phyloP scores from a whole-genome alignment of 192 early-diverging fungal species.

The Geranomyces michiganensis region DNA sequence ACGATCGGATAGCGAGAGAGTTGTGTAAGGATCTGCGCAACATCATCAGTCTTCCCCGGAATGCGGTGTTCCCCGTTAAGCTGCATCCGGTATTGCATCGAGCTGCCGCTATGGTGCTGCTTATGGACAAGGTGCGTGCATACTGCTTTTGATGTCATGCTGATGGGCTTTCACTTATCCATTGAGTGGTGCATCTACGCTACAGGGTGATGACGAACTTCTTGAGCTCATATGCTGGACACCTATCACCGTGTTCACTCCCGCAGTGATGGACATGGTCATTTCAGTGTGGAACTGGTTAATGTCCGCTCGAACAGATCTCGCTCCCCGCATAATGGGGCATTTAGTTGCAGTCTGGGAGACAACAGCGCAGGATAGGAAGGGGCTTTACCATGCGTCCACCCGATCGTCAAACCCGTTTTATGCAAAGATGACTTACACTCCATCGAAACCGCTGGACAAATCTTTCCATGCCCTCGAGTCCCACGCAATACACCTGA shows the following conservation, averaged over 20 bases:
- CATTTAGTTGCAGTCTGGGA: slow-evolving; percentile 86
- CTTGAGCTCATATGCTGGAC: slow-evolving; percentile 84
- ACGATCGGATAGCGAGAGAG: slow-evolving; percentile 18
- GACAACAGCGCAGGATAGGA: slow-evolving; percentile 72
- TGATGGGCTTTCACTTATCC: too few relatives aligned
- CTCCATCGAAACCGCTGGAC: slow-evolving; percentile 72
- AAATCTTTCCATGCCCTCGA: slow-evolving; percentile 18
- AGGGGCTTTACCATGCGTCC: slow-evolving; percentile 69
- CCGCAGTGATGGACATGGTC: slow-evolving; percentile 79
- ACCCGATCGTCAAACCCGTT: slow-evolving; percentile 75
- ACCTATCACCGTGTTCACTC: slow-evolving; percentile 78
- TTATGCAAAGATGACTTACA: slow-evolving; percentile 88
- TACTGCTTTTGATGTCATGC: too few relatives aligned
- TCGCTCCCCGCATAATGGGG: slow-evolving; percentile 78
- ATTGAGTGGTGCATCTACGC: too few relatives aligned
- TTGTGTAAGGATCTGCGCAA: slow-evolving; percentile 24
- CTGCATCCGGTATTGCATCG: slow-evolving; percentile 38
- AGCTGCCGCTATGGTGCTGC: slow-evolving; percentile 36
- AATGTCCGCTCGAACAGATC: slow-evolving; percentile 71
- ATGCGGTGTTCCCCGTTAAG: slow-evolving; percentile 20
- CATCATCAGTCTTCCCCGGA: slow-evolving; percentile 10
- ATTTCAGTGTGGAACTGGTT: slow-evolving; percentile 90
- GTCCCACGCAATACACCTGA: slow-evolving; percentile 72
- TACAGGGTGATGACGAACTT: slow-evolving; percentile 70
- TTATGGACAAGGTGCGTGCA: slow-evolving; percentile 11